Evolutionary conservation across 73 alveolate species (phyloP), one percentile per base, ranked within the genome.

Genomic region (Stentor coeruleus): DNA sequence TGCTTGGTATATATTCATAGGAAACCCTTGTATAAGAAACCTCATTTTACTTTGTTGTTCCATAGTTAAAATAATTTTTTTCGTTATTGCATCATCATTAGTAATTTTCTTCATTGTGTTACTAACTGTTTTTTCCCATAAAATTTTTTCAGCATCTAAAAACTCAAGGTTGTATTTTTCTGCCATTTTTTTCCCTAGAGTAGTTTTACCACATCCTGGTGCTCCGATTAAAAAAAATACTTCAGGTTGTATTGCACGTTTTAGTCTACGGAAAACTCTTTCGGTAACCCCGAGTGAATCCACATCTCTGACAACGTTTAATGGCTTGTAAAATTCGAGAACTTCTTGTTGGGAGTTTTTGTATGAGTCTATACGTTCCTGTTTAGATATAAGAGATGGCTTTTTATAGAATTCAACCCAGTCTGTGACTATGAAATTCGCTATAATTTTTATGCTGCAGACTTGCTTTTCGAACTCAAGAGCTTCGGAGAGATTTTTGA

Each of bases 181-280:
- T 58, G 94, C 89, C 57, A 94, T 77, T 15, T 84, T 82, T 58
- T 79, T 49, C 42, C 96, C 93, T 35, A 94, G 35, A 59, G 93
- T 87, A 26, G 95, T 84, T 80, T 94, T 94, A 28, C 98, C 98
- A 2, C 95, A 76, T 38, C 88, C 90, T 84, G 91, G 93, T 81
- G 94, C 93, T 3, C 98, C 98, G 58, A 94, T 87, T 38, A 94
- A 58, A 36, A 86, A 87, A 88, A 85, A 92, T 42, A 94, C 76
- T 81, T 92, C 90, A 42, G 98, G 98, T 59, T 87, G 73, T 72
- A 94, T 83, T 58, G 94, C 92, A 41, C 58, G 89, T 84, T 92
- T 91, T n/a, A 91, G 60, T 74, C 82, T 76, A 39, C 75, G 81
- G 84, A 89, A 92, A 66, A 92, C 94, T 37, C 89, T 91, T 3